A percentile compares a stretch with the other conserved stretches of the same genome.
Conservation (phyloP, 768 basidiomycete genomes). For the Pholiota molesta region DNA sequence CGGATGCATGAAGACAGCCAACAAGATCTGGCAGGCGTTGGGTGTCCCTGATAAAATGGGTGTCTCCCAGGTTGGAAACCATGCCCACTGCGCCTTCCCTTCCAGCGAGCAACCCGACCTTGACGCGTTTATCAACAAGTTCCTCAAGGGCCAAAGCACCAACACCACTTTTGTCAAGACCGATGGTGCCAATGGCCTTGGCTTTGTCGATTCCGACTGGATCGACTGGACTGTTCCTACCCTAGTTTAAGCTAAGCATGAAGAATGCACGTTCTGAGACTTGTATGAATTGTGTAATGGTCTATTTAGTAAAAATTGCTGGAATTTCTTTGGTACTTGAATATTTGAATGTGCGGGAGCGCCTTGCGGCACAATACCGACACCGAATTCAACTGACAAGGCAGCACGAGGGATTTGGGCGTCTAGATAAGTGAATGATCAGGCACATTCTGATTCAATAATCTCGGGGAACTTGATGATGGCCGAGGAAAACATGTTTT, state of each 20-base stretch:
- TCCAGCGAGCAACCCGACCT: conserved; percentile 44
- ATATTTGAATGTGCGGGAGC: too few relatives aligned
- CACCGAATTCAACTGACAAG: too few relatives aligned
- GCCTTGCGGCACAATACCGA: too few relatives aligned
- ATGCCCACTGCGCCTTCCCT: conserved; percentile 60
- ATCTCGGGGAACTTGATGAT: too few relatives aligned
- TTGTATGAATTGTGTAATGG: background rate
- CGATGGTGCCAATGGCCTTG: conserved; percentile 42
- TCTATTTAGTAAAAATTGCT: too few relatives aligned
- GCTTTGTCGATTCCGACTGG: conserved; percentile 44
- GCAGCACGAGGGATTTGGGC: too few relatives aligned
- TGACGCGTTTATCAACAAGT: conserved; percentile 58
- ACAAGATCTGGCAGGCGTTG: conserved; percentile 53
- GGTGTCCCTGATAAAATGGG: conserved; percentile 51
- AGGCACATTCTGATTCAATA: too few relatives aligned
- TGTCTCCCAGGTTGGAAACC: conserved; percentile 55
- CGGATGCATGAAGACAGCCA: conserved; percentile 54
- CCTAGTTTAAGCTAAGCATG: conserved; percentile 23
- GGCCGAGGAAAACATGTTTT: too few relatives aligned
- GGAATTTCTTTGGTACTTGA: too few relatives aligned
- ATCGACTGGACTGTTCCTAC: conserved; percentile 54
- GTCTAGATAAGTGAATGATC: too few relatives aligned
- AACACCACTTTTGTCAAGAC: conserved; percentile 51
- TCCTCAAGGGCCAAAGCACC: conserved; percentile 49
- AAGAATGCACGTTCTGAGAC: background rate